These are phyloP conservation scores for Chaetothyriales sp. DNA, from an alignment of 2,329 filamentous ascomycete species.

Conservation along the genomic window DNA sequence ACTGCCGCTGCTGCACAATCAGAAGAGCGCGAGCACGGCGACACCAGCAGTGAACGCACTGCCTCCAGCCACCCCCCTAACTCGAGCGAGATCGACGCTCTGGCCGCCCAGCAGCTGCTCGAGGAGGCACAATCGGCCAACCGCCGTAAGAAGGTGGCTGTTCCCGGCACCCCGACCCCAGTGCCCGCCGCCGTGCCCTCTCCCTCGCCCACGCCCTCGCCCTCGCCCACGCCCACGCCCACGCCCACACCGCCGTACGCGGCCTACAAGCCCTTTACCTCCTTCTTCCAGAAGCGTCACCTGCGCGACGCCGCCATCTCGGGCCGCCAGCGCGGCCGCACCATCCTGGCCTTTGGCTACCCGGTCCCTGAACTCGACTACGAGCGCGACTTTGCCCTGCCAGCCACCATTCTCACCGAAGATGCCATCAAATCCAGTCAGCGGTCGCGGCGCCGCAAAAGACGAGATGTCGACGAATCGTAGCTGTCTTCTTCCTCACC, in stretches of 20 bases:
- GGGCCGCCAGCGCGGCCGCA: conserved; percentile 55
- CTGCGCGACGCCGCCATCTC: conserved; percentile 68
- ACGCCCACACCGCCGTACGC: conserved; percentile 23
- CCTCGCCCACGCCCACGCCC: conserved; percentile 16
- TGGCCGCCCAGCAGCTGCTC: conserved; percentile 60
- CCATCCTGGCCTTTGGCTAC: conserved; percentile 66
- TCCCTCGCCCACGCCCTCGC: conserved; percentile 6
- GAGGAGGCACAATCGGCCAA: conserved; percentile 50
- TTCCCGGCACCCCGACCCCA: neutral
- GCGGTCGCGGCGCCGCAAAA: conserved; percentile 16
- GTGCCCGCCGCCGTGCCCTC: conserved; percentile 6
- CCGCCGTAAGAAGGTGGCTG: conserved; percentile 10
- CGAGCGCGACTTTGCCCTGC: conserved; percentile 61
- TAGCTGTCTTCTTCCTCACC: too few species aligned
- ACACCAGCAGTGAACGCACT: conserved; percentile 1
- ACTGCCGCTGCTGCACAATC: neutral
- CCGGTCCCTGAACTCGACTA: conserved; percentile 57
- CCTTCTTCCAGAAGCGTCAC: conserved; percentile 71
- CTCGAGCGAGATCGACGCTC: conserved; percentile 56
- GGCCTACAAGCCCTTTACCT: conserved; percentile 53
- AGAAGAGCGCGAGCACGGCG: neutral
- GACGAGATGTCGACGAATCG: conserved; percentile 9
- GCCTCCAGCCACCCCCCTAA: conserved; percentile 42
- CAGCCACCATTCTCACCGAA: conserved; percentile 42
- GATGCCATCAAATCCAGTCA: conserved; percentile 30